Conservation (phyloP, 345 rosid genomes). For the Psidium friedrichsthalianum region DNA sequence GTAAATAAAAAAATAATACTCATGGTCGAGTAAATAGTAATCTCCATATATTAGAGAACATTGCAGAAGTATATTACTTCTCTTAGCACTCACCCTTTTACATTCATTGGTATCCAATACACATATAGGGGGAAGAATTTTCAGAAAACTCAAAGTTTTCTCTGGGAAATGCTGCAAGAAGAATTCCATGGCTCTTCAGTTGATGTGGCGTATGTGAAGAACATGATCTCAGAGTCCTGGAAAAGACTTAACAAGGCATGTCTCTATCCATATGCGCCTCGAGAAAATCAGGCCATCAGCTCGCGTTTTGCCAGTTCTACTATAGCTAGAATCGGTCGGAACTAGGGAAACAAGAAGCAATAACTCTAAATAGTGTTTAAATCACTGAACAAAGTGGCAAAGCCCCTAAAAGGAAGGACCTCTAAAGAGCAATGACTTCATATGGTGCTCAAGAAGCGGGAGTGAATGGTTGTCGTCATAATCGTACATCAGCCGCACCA, state of each 20-base stretch:
- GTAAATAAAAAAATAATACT: too few relatives aligned
- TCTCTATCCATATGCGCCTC: background rate
- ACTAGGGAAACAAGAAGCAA: background rate
- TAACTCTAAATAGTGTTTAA: background rate
- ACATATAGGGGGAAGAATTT: too few relatives aligned
- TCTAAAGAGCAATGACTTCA: constrained; percentile 10
- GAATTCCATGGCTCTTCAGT: too few relatives aligned
- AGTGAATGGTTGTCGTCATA: constrained; percentile 31
- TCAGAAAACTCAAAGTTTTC: too few relatives aligned
- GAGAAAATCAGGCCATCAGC: background rate
- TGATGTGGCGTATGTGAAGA: too few relatives aligned
- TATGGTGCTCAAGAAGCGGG: constrained; percentile 23
- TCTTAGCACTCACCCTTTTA: too few relatives aligned
- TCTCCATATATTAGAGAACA: too few relatives aligned
- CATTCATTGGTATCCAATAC: too few relatives aligned
- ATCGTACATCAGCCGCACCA: constrained; percentile 47
- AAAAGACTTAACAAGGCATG: constrained; percentile 35
- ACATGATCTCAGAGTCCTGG: constrained; percentile 42
- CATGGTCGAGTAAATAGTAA: too few relatives aligned
- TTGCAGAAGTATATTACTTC: too few relatives aligned
- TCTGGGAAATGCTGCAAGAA: too few relatives aligned
- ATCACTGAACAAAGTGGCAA: background rate
- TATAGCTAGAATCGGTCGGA: background rate
- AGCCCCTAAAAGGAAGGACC: background rate
- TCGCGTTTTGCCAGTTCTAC: background rate